These are phyloP conservation scores for Suillus lakei DNA, from an alignment of 768 basidiomycete species.

Conservation along the genomic window DNA sequence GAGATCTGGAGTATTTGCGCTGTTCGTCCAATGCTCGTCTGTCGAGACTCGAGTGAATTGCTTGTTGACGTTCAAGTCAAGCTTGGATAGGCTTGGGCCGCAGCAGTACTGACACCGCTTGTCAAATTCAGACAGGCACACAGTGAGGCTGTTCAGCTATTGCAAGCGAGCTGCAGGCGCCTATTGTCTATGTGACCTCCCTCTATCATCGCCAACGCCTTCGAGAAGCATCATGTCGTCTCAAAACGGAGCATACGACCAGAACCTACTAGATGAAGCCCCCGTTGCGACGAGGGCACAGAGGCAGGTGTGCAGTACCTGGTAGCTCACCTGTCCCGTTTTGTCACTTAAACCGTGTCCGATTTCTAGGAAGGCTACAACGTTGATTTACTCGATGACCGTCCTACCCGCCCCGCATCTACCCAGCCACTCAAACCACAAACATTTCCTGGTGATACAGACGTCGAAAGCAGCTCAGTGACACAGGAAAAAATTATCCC, in stretches of 20 bases:
- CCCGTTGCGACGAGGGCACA: constrained; percentile 49
- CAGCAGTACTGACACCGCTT: constrained; percentile 3
- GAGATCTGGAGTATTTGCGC: not conserved
- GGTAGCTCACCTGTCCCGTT: constrained; percentile 4
- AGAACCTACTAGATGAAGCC: constrained; percentile 42
- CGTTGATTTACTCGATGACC: constrained; percentile 46
- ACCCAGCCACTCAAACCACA: constrained; percentile 23
- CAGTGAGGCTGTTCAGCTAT: constrained; percentile 28
- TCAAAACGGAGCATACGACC: constrained; percentile 37
- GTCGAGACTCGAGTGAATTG: not conserved
- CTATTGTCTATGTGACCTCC: constrained; percentile 19
- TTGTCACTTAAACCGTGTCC: not conserved
- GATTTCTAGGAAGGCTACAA: constrained; percentile 56
- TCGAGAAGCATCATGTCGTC: constrained; percentile 28
- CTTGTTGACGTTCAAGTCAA: not conserved
- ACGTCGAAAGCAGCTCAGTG: constrained; percentile 16
- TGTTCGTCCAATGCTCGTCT: not conserved
- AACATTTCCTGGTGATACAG: constrained; percentile 8
- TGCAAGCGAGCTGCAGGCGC: constrained; percentile 17
- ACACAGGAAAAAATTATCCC: constrained; percentile 18
- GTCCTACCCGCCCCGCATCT: constrained; percentile 23
- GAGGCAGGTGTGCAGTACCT: constrained; percentile 40
- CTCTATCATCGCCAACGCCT: constrained; percentile 1
- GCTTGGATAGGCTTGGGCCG: not conserved
- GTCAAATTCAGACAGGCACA: constrained; percentile 21